Base-by-base conservation (phyloP, 1,284 basidiomycete genomes). In the Dichomitus squalens region DNA sequence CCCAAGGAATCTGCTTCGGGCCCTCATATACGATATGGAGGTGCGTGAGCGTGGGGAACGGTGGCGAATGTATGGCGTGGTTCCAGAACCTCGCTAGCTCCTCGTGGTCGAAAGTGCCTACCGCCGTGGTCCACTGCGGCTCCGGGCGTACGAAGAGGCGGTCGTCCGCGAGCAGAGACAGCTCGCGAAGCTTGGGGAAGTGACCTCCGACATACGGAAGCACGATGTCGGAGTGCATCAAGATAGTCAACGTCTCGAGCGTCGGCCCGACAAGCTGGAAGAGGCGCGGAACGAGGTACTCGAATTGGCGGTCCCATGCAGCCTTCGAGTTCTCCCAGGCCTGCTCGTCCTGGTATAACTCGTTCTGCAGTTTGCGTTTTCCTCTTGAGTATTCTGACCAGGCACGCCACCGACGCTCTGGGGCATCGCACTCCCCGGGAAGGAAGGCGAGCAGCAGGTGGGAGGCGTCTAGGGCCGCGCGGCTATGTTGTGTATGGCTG, bases 21-120 rank as follows among this genome's bases (percentile, higher is more conserved):
- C 60, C 60, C 25, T 62, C 55, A 52, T 53, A 57, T 7, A 62
- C 57, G 52, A 59, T 47, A 46, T 62, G 60, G 8, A 62, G 55
- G 35, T 62, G 60, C 2, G 57, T 62, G 49, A 62, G 57, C 33
- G 49, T 33, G 1, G 60, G 60, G 46, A 62, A 62, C 8, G 52
- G 40, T 21, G 53, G 40, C 3, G 31, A 21, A 5, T 31, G 27
- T 9, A 23, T 8, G 8, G n/a, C 34, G 21, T 49, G 20, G 23
- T 18, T 21, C n/a, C 48, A 49, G 33, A 49, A 27, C 23, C 34
- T 18, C n/a, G 23, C 23, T 8, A 49, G 35, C 49, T 29, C 18
- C 36, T 41, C 39, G 27, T 25, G 18, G 2, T 52, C 50, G 16
- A 41, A 31, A 8, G 50, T 21, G 20, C 39, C 5, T 6, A 8